Percentiles rank a stretch among this genome's conserved stretches.
Evolutionary conservation across 805 yeast species (phyloP).

Genomic region (Barnettozyma siamensis): DNA sequence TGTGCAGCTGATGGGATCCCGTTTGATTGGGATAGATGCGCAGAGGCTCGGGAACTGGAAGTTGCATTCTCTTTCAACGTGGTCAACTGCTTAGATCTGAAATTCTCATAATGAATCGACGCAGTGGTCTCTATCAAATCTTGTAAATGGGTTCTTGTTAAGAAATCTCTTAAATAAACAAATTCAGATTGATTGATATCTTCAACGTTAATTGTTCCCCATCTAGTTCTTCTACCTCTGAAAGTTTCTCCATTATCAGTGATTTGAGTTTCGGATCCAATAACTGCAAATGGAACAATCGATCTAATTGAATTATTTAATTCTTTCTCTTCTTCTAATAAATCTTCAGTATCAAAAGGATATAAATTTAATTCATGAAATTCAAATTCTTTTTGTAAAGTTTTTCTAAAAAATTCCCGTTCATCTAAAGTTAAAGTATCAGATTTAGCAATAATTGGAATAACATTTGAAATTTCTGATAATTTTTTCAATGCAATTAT

Average conservation of each 20-base stretch:
- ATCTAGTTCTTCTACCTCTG: slow-evolving; percentile 86
- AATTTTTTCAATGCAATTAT: slow-evolving; percentile 75
- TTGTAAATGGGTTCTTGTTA: slow-evolving; percentile 92
- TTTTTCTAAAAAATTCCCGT: slow-evolving; percentile 70
- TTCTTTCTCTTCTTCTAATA: slow-evolving; percentile 66
- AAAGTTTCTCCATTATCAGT: slow-evolving; percentile 72
- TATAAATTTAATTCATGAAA: slow-evolving; percentile 71
- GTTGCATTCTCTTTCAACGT: slow-evolving; percentile 88
- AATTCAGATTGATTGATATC: slow-evolving; percentile 95
- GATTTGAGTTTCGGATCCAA: slow-evolving; percentile 81
- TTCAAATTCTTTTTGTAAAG: slow-evolving; percentile 70
- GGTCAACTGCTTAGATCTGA: slow-evolving; percentile 88
- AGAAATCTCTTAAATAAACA: slow-evolving; percentile 86
- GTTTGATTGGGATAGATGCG: slow-evolving; percentile 27
- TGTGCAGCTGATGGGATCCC: slow-evolving; percentile 6
- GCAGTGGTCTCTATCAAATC: slow-evolving; percentile 93
- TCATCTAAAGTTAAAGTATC: slow-evolving; percentile 86
- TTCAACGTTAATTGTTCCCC: slow-evolving; percentile 93
- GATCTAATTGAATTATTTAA: slow-evolving; percentile 69
- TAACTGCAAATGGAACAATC: slow-evolving; percentile 88
- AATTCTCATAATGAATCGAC: slow-evolving; percentile 81
- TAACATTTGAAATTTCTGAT: slow-evolving; percentile 86
- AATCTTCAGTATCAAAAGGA: slow-evolving; percentile 71
- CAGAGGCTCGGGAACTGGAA: slow-evolving; percentile 30
- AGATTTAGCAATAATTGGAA: slow-evolving; percentile 92